A percentile compares a stretch with the other conserved stretches of the same genome.
Conservation (phyloP, 2,329 filamentous ascomycete genomes). For the Aspergillus sergii region DNA sequence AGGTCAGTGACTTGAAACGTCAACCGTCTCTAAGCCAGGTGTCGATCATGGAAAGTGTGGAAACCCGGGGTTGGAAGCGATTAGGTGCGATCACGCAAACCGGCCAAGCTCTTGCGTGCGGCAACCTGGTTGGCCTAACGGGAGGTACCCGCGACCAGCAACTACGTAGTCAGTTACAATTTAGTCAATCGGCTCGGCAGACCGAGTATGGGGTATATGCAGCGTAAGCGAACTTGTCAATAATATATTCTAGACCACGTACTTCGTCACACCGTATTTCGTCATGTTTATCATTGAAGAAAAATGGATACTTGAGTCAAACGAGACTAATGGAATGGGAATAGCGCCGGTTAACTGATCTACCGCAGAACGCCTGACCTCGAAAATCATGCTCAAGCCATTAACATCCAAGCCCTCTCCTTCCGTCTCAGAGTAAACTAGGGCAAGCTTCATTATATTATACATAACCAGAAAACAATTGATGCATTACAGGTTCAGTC, state of each 20-base stretch:
- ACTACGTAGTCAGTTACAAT: no score
- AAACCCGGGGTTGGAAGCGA: slow-evolving; percentile 12
- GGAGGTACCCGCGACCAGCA: neutral
- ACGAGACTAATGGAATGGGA: neutral
- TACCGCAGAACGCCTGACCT: slow-evolving; percentile 13
- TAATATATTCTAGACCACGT: neutral
- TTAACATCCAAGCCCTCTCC: neutral
- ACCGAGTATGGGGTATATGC: neutral
- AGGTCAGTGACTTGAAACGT: neutral
- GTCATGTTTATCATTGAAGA: neutral
- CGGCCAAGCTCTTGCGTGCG: slow-evolving; percentile 24
- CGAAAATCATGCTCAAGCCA: slow-evolving; percentile 12
- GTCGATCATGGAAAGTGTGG: slow-evolving; percentile 4
- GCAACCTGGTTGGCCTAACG: neutral
- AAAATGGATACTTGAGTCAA: neutral
- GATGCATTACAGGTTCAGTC: slow-evolving; percentile 24
- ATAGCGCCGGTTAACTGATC: slow-evolving; percentile 2
- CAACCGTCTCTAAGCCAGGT: neutral
- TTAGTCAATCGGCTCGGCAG: neutral
- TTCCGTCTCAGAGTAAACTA: neutral
- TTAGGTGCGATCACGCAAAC: slow-evolving; percentile 34
- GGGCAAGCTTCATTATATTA: slow-evolving; percentile 11
- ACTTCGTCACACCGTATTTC: neutral
- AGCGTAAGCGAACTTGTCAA: neutral
- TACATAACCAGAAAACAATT: slow-evolving; percentile 10